Base-by-base conservation (phyloP, 2,329 filamentous ascomycete species). In the Tolypocladium ophioglossoides region DNA sequence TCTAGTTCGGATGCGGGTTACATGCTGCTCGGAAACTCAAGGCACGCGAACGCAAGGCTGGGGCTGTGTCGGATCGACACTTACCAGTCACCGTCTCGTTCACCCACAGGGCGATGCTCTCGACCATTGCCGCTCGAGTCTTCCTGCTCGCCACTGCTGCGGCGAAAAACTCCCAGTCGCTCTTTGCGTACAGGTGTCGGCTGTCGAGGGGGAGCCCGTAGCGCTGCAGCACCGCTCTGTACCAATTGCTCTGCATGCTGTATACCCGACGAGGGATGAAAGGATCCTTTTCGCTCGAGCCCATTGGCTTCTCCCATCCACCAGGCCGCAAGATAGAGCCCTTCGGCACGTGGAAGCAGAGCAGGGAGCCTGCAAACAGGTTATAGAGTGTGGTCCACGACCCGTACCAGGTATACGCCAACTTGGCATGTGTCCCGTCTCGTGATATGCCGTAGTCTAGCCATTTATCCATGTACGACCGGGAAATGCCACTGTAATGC, bases 81-180 rank as follows among this genome's bases (percentile, higher is more conserved):
- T 59, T 71, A 79, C 78, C 76, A 10, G 83, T 91, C 20, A 70
- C 75, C 1, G 89, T 95, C 70, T 95, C 88, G 64, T 94, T 95
- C 56, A 95, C 76, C 90, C 90, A 95, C 54, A 73, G 74, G 1
- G 88, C 87, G 41, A 94, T 85, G 20, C 82, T 80, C 56, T 89
- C 78, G 38, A 94, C 72, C 51, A 95, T 90, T 66, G 87, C 82
- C 3, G 78, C 76, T 53, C 89, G 79, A 1, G 87, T 86, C 55
- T 77, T 72, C 65, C 80, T 79, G 61, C 83, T 84, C 4, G 88
- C 82, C 6, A 95, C 86, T 2, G 89, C 87, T 49, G 90, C 89
- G 0, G 89, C 87, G 68, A 94, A 91, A 67, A 95, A 91, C 62
- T 94, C 86, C 90, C 90, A 95, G 70, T 95, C 90, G 34, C 86